phyloP scores from a whole-genome alignment of 2,329 filamentous ascomycete genomes.

The Cladosporium sp. region DNA sequence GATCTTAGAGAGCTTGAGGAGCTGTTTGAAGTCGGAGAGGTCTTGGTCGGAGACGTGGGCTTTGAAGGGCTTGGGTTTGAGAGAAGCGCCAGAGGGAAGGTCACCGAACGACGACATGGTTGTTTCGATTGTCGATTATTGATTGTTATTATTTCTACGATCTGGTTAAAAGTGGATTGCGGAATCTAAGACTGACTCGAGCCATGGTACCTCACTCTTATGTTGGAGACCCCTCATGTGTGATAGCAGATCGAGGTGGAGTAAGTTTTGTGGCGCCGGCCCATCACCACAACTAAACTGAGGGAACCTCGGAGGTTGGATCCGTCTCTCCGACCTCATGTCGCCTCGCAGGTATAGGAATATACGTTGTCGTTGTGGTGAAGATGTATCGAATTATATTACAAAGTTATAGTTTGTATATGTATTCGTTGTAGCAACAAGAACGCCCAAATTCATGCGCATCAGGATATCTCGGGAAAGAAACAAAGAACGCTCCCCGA shows the following conservation, averaged over 20 bases:
- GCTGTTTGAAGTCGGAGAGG: slow-evolving; percentile 46
- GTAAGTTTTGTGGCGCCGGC: slow-evolving; percentile 14
- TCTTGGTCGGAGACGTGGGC: slow-evolving; percentile 44
- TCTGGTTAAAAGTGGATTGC: not conserved
- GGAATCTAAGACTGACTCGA: not conserved
- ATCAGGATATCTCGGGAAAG: not conserved
- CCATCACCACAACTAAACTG: not conserved
- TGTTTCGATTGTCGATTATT: not conserved
- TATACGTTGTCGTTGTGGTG: not conserved
- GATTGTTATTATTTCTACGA: not conserved
- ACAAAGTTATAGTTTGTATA: not conserved
- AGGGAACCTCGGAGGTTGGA: not conserved
- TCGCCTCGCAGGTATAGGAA: not conserved
- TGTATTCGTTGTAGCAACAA: not conserved
- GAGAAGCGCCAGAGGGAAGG: slow-evolving; percentile 39
- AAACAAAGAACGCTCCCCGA: not conserved
- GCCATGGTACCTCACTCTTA: not conserved
- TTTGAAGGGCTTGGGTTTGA: slow-evolving; percentile 44
- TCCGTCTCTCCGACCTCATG: slow-evolving; percentile 2
- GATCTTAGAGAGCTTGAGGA: slow-evolving; percentile 50
- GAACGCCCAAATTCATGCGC: not conserved
- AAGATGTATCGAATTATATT: not conserved
- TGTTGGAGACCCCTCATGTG: slow-evolving; percentile 3
- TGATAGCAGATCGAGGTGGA: slow-evolving; percentile 3
- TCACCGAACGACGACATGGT: slow-evolving; percentile 28